Base-by-base conservation (phyloP, 805 yeast species). In the Nematodospora valgi region DNA sequence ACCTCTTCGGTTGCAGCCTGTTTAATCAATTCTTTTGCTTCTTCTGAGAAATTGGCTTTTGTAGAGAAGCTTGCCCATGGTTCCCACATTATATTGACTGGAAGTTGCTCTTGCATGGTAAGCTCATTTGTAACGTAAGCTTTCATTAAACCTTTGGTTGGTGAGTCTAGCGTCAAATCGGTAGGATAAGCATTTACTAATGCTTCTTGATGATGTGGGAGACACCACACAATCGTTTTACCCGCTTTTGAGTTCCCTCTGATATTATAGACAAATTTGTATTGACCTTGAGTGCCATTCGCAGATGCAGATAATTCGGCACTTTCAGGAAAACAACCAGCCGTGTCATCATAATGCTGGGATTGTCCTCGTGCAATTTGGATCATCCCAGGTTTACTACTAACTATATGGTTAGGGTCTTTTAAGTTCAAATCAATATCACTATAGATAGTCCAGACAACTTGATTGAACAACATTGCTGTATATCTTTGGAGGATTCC, bases 371-470 rank as follows among this genome's bases (percentile, higher is more conserved):
- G 67, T 8, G 77, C 77, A 21, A 82, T 45, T 58, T 85, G 93
- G 43, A 84, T 67, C 3, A 71, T 59, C 6, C 40, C 40, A 6
- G 29, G 30, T 8, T 27, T 14, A 17, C 24, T 26, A n/a, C 32
- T 29, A 72, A 74, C 38, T 59, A 38, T 54, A 11, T 70, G 64
- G 43, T 66, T 62, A 6, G 70, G 63, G 32, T 69, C 69, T 23
- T 45, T 27, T 35, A 66, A 52, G 13, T 25, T 43, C 52, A 52
- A 45, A 37, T 43, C 42, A 29, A 42, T 32, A 18, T 51, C 54
- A 1, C 61, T 63, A 49, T 82, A 86, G 25, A 86, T 57, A 4
- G 78, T 60, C 95, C 96, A 86, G 2, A 50, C 61, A 7, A 72
- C 71, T 31, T 72, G 74, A 52, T 84, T 80, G 47, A 72, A 72